Conservation (phyloP, 495 filamentous ascomycete species). For the Neurospora sp. region DNA sequence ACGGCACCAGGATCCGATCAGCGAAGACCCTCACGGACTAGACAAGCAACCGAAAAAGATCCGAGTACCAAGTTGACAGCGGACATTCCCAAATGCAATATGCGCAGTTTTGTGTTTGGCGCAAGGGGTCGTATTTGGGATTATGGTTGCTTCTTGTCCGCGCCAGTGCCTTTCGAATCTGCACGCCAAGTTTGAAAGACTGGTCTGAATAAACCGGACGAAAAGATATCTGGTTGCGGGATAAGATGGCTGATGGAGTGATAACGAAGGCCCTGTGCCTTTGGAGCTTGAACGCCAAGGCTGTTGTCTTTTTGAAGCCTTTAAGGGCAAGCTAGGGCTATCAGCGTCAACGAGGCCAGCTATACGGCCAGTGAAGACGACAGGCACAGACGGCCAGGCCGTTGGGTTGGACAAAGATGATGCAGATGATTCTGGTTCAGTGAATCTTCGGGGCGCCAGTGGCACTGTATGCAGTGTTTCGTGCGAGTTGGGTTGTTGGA, state of each 20-base stretch:
- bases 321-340: neutral
- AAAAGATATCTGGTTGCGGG: neutral
- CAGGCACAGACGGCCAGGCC: slow-evolving; percentile 9
- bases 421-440: slow-evolving; percentile 33
- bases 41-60: slow-evolving; percentile 20
- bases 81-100: slow-evolving; percentile 22
- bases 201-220: neutral
- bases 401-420: slow-evolving; percentile 35
- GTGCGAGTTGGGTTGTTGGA: slow-evolving; percentile 25
- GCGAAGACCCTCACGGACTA: slow-evolving; percentile 12
- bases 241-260: neutral
- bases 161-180: neutral
- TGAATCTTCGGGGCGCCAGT: slow-evolving; percentile 31
- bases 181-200: neutral
- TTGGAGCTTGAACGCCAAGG: neutral
- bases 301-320: neutral
- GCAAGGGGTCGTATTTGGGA: neutral
- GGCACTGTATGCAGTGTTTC: slow-evolving; percentile 34
- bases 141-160: neutral
- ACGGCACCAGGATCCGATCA: slow-evolving; percentile 7
- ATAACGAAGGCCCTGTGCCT: neutral
- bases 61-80: slow-evolving; percentile 9
- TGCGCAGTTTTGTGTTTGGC: neutral
- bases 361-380: slow-evolving; percentile 5
- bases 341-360: slow-evolving; percentile 1